Evolutionary conservation across 441 rosid species (phyloP).

Genomic region (Rhodomyrtus psidioides): DNA sequence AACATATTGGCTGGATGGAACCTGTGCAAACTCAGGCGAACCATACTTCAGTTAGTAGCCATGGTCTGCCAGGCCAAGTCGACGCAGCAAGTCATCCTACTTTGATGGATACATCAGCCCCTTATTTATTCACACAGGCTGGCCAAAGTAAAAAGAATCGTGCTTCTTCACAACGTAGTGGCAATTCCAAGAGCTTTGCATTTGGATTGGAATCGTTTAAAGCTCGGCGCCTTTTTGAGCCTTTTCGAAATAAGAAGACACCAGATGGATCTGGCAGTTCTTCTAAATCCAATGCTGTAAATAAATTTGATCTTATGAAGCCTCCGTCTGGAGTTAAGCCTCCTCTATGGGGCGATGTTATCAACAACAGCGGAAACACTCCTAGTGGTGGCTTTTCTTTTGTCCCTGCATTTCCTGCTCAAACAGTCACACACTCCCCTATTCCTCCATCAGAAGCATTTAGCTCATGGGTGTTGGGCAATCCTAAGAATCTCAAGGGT

Average conservation of each 20-base stretch:
- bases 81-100: constrained; percentile 12
- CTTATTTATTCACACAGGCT: constrained; percentile 6
- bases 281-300: constrained; percentile 6
- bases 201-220: constrained; percentile 5
- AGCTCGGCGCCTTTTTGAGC: constrained; percentile 1
- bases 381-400: constrained; percentile 10
- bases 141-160: constrained; percentile 14
- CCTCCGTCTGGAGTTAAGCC: constrained; percentile 8
- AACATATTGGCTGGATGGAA: constrained; percentile 3
- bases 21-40: constrained; percentile 13
- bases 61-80: constrained; percentile 9
- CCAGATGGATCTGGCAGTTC: constrained; percentile 20
- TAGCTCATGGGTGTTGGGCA: constrained; percentile 5
- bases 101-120: constrained; percentile 11
- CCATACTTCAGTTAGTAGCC: constrained; percentile 10
- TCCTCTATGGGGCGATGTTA: background rate
- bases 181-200: constrained; percentile 6
- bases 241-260: constrained; percentile 6
- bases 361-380: background rate
- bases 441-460: constrained; percentile 1
- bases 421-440: background rate
- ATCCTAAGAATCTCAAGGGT: background rate
- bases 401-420: background rate
- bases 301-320: constrained; percentile 4
- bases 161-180: constrained; percentile 15